Base-by-base conservation (phyloP, 2,329 filamentous ascomycete genomes). In the Botryosphaeria dothidea region DNA sequence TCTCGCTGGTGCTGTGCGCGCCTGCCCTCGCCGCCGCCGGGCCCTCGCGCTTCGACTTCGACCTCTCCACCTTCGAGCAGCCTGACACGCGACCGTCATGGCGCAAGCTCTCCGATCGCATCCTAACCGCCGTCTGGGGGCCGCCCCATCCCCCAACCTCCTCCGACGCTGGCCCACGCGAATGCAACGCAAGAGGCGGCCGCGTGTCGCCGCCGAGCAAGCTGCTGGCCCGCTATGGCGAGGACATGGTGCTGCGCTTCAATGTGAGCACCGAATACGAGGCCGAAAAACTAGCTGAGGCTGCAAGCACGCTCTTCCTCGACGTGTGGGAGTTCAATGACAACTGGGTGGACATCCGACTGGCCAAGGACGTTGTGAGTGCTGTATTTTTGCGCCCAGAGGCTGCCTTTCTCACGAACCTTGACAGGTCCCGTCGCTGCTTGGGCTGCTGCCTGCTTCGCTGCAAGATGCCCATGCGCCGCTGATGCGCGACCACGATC, bases 231-330 rank as follows among this genome's bases (percentile, higher is more conserved):
- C 80, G 81, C 66, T 97, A 97, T 75, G 87, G 88, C 67, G 86
- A 90, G 67, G 89, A 97, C 77, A 84, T 97, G n/a, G 92, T 99
- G 17, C 81, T 98, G 68, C 89, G 95, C 43, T 97, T 98, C 83
- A 92, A 90, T 72, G 81, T 97, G 64, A 88, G 85, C 67, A 88
- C 85, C 27, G 77, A 83, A 3, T 84, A 88, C 21, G 91, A 96
- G 73, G 89, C 91, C 66, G 78, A 80, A 36, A 89, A 89, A 1
- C 81, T 97, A 64, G 85, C 88, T n/a, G 85, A 90, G 65, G 92
- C 92, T 3, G 84, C 89, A 0, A 85, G 90, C 67, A 86, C 88
- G 19, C 84, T 97, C 25, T 90, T 95, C 71, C 82, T 98, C 46
- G 95, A 99, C 74, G 86, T 98, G 1, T 99, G 95, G 95, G 90